phyloP scores from a whole-genome alignment of 2,329 filamentous ascomycete genomes.

The Alternaria longipes region DNA sequence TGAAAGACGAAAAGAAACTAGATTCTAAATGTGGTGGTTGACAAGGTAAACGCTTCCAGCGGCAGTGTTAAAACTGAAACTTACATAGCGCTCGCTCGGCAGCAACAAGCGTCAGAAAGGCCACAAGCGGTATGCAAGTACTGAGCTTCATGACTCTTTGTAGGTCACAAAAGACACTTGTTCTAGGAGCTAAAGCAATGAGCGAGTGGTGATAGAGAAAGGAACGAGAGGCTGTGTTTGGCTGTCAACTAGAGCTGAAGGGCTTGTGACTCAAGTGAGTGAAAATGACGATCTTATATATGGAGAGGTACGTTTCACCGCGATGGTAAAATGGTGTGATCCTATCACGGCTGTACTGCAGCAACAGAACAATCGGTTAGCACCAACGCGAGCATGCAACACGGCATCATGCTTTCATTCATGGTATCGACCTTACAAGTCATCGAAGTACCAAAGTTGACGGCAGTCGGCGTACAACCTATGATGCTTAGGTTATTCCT shows the following conservation, averaged over 20 bases:
- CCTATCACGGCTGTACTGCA: slow-evolving; percentile 7
- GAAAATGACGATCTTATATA: slow-evolving; percentile 27
- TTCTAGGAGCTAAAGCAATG: slow-evolving; percentile 2
- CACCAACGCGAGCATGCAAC: slow-evolving; percentile 29
- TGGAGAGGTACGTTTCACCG: slow-evolving; percentile 6
- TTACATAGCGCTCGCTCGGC: slow-evolving; percentile 30
- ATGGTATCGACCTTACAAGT: slow-evolving; percentile 4
- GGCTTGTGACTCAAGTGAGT: slow-evolving; percentile 3
- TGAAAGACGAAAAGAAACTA: not conserved
- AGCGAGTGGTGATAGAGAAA: slow-evolving; percentile 17
- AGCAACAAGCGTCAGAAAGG: slow-evolving; percentile 16
- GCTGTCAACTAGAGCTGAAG: slow-evolving; percentile 17
- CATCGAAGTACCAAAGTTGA: slow-evolving; percentile 1
- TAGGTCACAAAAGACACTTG: not conserved
- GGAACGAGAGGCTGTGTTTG: slow-evolving; percentile 25
- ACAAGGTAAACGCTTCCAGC: not conserved
- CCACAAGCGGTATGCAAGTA: slow-evolving; percentile 21
- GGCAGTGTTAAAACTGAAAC: not conserved
- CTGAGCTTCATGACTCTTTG: slow-evolving; percentile 32
- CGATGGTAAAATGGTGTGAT: slow-evolving; percentile 8
- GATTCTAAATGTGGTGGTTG: not conserved
- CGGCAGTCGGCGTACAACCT: slow-evolving; percentile 3
- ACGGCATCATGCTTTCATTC: slow-evolving; percentile 31
- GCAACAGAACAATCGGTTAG: slow-evolving; percentile 18
- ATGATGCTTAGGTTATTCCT: not conserved